These are phyloP conservation scores for Dactylellina cionopaga DNA, from an alignment of 2,329 filamentous ascomycete genomes.

Conservation along the genomic window DNA sequence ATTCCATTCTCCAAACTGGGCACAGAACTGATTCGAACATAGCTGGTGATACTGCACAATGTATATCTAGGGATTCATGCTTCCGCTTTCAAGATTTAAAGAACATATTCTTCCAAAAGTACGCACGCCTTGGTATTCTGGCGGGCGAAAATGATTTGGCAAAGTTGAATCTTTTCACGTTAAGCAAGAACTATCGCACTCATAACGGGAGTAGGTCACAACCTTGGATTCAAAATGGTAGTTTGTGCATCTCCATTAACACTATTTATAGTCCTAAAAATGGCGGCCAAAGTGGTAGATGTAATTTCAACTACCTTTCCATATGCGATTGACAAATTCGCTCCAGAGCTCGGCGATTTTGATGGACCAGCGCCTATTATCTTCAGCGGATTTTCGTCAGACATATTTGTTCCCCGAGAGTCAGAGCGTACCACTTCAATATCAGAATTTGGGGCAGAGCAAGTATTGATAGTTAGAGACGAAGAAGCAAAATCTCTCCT, in stretches of 20 bases:
- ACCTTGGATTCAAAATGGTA: neutral
- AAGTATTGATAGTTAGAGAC: constrained; percentile 60
- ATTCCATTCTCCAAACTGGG: neutral
- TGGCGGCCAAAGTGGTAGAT: constrained; percentile 22
- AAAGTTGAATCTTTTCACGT: constrained; percentile 56
- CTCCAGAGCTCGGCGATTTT: constrained; percentile 57
- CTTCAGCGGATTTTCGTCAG: constrained; percentile 27
- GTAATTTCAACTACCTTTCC: constrained; percentile 53
- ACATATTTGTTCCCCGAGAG: constrained; percentile 27
- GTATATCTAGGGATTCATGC: constrained; percentile 59
- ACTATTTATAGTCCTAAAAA: constrained; percentile 57
- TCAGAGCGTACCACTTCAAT: constrained; percentile 25
- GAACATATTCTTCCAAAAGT: constrained; percentile 58
- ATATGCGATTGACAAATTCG: constrained; percentile 58
- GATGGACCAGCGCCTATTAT: constrained; percentile 55
- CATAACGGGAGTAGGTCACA: constrained; percentile 58
- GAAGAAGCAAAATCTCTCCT: constrained; percentile 56
- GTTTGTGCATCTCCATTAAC: neutral
- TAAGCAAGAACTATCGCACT: constrained; percentile 59
- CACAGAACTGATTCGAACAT: neutral
- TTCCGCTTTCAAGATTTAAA: constrained; percentile 59
- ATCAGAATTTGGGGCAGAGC: constrained; percentile 58
- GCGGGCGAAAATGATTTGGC: constrained; percentile 32
- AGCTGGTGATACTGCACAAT: constrained; percentile 60
- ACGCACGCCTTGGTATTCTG: constrained; percentile 36